Base-by-base conservation (phyloP, 495 filamentous ascomycete species). In the Sabuloglossum arenarium region DNA sequence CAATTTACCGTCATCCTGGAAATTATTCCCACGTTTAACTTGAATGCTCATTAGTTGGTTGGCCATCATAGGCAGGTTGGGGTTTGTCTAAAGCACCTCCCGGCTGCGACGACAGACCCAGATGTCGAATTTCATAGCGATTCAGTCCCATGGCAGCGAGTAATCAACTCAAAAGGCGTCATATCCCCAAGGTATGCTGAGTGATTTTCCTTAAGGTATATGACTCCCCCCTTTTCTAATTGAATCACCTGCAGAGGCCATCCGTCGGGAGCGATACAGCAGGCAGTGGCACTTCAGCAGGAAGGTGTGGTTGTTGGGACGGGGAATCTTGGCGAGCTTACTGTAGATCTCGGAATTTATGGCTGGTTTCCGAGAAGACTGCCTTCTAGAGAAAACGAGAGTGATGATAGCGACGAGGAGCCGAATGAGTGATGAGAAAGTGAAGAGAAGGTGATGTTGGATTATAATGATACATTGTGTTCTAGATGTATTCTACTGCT, bases 71-170 rank as follows among this genome's bases (percentile, higher is more conserved):
- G 87, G 28, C 88, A 96, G 69, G 89, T 97, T 29, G 89, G 90
- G 27, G 71, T 89, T 28, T 87, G 81, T 62, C 77, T 96, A 0
- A 95, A 94, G 64, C 81, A 91, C 61, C 80, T 97, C 16, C 78
- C 90, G 2, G 62, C 67, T 1, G 60, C 61, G 54, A 49, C 62
- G 66, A 66, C 61, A 68, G 25, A 66, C 62, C 34, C 59, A 59
- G 54, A 68, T 61, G 57, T 60, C 53, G 65, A 61, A 55, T 93
- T 81, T 67, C 77, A 95, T 62, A 69, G 74, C 56, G 72, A 67
- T 19, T 95, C 85, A 61, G 88, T 95, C 11, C 90, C 89, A 3
- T 97, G 90, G 90, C 90, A 96, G 70, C 73, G 90, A 49, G 87
- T 97, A 11, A 84, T 96, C 59, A 93, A 89, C 63, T 67, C 84